Percentiles rank a stretch among this genome's conserved stretches.
These are phyloP conservation scores for Pseudopithomyces maydicus DNA, from an alignment of 2,329 filamentous ascomycete species.

Conservation along the genomic window DNA sequence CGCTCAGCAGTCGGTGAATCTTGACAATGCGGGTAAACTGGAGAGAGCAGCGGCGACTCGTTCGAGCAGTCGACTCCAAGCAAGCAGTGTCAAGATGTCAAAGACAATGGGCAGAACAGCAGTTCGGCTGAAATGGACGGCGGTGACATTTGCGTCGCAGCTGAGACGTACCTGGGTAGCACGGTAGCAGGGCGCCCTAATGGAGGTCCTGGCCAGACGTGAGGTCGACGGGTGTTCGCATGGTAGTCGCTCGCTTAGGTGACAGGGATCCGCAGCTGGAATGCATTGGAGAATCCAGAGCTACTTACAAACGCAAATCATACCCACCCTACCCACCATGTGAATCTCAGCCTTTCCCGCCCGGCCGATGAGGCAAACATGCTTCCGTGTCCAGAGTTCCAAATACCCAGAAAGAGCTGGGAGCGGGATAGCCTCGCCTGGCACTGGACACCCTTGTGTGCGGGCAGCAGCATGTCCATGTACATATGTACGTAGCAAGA, in stretches of 20 bases:
- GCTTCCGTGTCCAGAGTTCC: slow-evolving; percentile 15
- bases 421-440: not conserved
- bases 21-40: slow-evolving; percentile 17
- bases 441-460: not conserved
- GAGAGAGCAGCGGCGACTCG: not conserved
- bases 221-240: not conserved
- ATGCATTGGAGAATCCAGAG: slow-evolving; percentile 1
- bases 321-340: not conserved
- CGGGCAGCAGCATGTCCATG: slow-evolving; percentile 15
- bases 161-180: no score
- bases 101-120: slow-evolving; percentile 12
- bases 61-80: slow-evolving; percentile 12
- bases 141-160: not conserved
- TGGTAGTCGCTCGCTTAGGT: not conserved
- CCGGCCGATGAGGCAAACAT: slow-evolving; percentile 1
- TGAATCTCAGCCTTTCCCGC: slow-evolving; percentile 1
- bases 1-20: slow-evolving; percentile 1
- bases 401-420: not conserved
- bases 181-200: slow-evolving; percentile 1
- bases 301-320: slow-evolving; percentile 1
- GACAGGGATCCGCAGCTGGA: slow-evolving; percentile 2
- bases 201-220: not conserved
- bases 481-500: not conserved
- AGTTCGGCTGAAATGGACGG: slow-evolving; percentile 12
- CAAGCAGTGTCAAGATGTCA: slow-evolving; percentile 5